Conservation (phyloP, 1,284 basidiomycete genomes). For the Boletus albobrunnescens region DNA sequence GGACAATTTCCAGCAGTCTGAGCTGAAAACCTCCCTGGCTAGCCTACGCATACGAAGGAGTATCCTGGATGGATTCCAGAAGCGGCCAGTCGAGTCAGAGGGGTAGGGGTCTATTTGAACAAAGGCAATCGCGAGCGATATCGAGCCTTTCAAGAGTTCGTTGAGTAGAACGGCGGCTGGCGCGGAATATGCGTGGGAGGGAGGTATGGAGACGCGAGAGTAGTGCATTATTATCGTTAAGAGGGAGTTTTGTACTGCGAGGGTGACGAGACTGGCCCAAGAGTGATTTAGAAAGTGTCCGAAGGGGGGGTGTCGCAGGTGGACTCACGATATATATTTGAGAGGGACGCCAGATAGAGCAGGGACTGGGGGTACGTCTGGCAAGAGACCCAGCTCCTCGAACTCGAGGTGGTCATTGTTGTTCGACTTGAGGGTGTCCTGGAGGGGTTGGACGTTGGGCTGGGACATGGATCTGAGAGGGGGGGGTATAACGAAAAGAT, state of each 20-base stretch:
- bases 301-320: too few species aligned
- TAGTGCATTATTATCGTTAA: constrained; percentile 93
- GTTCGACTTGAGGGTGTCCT: constrained; percentile 33
- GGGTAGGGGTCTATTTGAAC: constrained; percentile 38
- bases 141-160: constrained; percentile 87
- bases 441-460: constrained; percentile 11
- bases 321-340: constrained; percentile 79
- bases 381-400: constrained; percentile 49
- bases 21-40: constrained; percentile 52
- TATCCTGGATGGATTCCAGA: constrained; percentile 36
- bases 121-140: constrained; percentile 67
- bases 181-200: constrained; percentile 79
- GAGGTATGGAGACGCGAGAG: constrained; percentile 79
- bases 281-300: too few species aligned
- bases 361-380: constrained; percentile 48
- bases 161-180: constrained; percentile 90
- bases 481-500: constrained; percentile 23
- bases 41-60: constrained; percentile 42
- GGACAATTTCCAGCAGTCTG: constrained; percentile 77
- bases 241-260: constrained; percentile 90
- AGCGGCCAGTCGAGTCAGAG: constrained; percentile 28
- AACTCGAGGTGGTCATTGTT: constrained; percentile 41
- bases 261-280: constrained; percentile 78
- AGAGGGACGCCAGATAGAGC: constrained; percentile 66
- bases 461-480: constrained; percentile 26